These are phyloP conservation scores for Aspergillus indologenus DNA, from an alignment of 495 filamentous ascomycete genomes.

Conservation along the genomic window DNA sequence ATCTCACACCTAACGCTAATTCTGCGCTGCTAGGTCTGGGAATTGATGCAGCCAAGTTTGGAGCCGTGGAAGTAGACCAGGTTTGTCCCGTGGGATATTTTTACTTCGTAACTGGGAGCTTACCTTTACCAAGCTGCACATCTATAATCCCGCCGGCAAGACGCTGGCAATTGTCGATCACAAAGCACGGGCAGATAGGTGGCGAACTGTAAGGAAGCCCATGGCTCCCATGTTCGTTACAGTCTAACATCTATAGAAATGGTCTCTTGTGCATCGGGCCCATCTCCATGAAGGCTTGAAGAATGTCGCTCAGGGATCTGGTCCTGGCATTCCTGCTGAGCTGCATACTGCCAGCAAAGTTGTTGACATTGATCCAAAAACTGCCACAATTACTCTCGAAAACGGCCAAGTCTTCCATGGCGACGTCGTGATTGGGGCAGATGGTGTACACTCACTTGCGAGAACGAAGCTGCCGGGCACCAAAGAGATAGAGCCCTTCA, in stretches of 20 bases:
- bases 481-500: conserved; percentile 32
- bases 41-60: conserved; percentile 32
- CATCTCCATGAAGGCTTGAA: conserved; percentile 49
- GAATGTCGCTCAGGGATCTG: conserved; percentile 34
- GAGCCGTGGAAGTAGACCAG: conserved; percentile 35
- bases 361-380: conserved; percentile 40
- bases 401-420: conserved; percentile 36
- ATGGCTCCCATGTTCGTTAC: neutral
- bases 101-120: neutral
- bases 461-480: conserved; percentile 42
- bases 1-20: conserved; percentile 54
- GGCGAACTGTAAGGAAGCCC: conserved; percentile 35
- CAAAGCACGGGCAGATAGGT: conserved; percentile 32
- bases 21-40: conserved; percentile 45
- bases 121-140: conserved; percentile 25
- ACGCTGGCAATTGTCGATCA: conserved; percentile 31
- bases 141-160: conserved; percentile 30
- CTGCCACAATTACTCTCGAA: conserved; percentile 40
- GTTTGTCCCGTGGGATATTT: conserved; percentile 15
- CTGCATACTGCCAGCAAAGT: conserved; percentile 45
- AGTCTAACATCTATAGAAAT: conserved; percentile 29
- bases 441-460: conserved; percentile 51
- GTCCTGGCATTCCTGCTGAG: conserved; percentile 37
- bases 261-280: conserved; percentile 52
- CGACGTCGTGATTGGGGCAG: conserved; percentile 49